These are phyloP conservation scores for Dryas octopetala DNA, from an alignment of 306 rosid species.

Conservation along the genomic window DNA sequence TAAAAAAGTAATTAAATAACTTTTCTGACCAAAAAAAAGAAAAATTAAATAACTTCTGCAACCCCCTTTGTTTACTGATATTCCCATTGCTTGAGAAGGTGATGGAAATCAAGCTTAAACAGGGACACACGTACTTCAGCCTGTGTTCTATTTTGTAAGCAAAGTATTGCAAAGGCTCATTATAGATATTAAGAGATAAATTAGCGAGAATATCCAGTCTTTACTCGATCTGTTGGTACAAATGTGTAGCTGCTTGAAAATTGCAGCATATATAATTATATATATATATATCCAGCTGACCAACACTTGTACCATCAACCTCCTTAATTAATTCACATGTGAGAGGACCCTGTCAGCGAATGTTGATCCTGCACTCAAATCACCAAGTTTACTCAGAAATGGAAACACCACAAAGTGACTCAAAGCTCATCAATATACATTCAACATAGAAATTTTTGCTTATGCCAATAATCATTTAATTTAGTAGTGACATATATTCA, in stretches of 20 bases:
- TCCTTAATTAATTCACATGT: not conserved
- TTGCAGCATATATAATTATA: not conserved
- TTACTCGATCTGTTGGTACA: constrained; percentile 6
- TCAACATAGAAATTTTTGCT: no score
- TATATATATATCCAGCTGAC: not conserved
- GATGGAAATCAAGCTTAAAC: no score
- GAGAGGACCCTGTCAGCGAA: constrained; percentile 31
- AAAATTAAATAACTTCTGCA: constrained; percentile 24
- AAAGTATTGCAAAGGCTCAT: constrained; percentile 30
- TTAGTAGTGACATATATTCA: no score
- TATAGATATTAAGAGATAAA: constrained; percentile 12
- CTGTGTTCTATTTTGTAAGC: constrained; percentile 9
- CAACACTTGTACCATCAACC: constrained; percentile 6
- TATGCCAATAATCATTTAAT: no score
- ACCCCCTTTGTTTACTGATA: constrained; percentile 13
- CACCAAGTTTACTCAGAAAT: not conserved
- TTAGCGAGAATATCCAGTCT: constrained; percentile 23
- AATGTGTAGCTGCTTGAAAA: constrained; percentile 23
- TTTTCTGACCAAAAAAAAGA: constrained; percentile 1
- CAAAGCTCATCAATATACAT: no score
- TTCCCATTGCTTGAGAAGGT: constrained; percentile 9
- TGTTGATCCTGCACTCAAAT: constrained; percentile 57
- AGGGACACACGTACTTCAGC: no score
- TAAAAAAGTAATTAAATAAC: constrained; percentile 25
- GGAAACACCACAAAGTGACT: no score